Conservation (phyloP, 495 filamentous ascomycete genomes). For the Aspergillus panamensis region DNA sequence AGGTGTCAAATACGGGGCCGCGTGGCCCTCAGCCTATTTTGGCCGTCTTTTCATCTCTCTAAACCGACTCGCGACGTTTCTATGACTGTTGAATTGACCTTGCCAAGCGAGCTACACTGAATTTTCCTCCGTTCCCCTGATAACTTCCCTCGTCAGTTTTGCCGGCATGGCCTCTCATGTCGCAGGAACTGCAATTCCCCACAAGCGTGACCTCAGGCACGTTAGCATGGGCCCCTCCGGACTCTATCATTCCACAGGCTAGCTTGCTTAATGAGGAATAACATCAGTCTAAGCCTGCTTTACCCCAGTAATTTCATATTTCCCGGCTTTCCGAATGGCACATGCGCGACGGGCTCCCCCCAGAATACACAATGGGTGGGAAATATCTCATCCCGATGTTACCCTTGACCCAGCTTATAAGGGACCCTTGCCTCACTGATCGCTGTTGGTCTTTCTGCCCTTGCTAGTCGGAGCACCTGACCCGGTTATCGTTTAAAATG, state of each 20-base stretch:
- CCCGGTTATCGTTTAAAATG: slow-evolving; percentile 5
- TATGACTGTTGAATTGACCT: neutral
- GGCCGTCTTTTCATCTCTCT: neutral
- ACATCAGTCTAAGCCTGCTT: neutral
- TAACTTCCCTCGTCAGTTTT: neutral
- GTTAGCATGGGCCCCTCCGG: neutral
- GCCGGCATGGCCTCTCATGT: neutral
- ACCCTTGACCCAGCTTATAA: neutral
- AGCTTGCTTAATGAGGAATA: neutral
- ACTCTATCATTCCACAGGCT: neutral
- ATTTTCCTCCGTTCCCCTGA: neutral
- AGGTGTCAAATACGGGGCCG: neutral
- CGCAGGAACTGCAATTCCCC: neutral
- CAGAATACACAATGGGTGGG: neutral
- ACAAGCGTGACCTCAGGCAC: neutral
- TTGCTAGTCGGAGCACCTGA: neutral
- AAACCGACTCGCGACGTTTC: neutral
- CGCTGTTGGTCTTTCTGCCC: neutral
- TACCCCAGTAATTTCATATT: neutral
- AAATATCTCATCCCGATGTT: neutral
- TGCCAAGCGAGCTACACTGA: neutral
- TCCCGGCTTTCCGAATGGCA: neutral
- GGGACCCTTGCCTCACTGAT: neutral
- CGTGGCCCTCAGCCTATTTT: neutral
- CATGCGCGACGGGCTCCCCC: neutral